phyloP scores from a whole-genome alignment of 108 stramenopile species.

The Schizochytrium sp. region DNA sequence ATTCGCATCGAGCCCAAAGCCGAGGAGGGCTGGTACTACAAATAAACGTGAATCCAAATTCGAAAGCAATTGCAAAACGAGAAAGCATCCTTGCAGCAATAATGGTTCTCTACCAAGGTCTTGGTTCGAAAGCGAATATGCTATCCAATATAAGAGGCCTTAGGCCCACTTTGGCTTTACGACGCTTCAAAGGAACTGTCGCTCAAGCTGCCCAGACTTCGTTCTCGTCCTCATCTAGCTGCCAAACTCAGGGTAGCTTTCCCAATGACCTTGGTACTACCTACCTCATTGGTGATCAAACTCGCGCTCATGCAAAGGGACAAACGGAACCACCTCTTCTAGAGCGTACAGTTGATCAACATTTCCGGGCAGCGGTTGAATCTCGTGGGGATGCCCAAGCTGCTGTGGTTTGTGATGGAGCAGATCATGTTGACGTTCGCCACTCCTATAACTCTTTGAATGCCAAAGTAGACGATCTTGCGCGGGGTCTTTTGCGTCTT shows the following conservation, averaged over 20 bases:
- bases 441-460: conserved; percentile 14
- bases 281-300: conserved; percentile 36
- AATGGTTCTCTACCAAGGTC: too few species aligned
- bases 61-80: too few species aligned
- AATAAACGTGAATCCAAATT: too few species aligned
- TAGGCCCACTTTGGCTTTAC: background rate
- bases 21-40: too few species aligned
- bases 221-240: background rate
- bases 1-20: too few species aligned
- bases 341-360: conserved; percentile 45
- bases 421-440: conserved; percentile 11
- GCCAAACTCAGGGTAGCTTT: background rate
- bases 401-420: conserved; percentile 36
- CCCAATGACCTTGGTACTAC: conserved; percentile 57
- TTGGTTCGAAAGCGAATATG: too few species aligned
- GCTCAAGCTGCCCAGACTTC: background rate
- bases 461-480: conserved; percentile 49
- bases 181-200: background rate
- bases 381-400: background rate
- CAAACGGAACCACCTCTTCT: background rate
- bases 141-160: too few species aligned
- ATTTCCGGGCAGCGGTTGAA: background rate
- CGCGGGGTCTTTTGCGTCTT: conserved; percentile 40
- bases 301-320: conserved; percentile 11
- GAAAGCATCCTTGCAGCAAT: too few species aligned